phyloP scores from a whole-genome alignment of 768 basidiomycete species.

The Cystofilobasidium macerans region DNA sequence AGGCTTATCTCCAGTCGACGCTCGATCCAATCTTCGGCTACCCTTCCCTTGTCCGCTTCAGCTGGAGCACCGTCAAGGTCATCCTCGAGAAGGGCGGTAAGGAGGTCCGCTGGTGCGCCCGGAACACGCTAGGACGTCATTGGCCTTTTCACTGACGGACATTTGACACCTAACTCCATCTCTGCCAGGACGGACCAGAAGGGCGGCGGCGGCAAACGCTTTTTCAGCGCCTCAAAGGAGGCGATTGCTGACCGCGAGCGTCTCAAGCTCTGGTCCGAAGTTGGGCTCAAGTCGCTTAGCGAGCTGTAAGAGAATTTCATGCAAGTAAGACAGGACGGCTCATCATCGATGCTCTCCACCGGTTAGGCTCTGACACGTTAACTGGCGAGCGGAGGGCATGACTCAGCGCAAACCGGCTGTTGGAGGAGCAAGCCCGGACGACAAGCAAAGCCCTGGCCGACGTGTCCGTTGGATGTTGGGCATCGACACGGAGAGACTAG shows the following conservation, averaged over 20 bases:
- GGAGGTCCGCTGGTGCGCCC: conserved; percentile 61
- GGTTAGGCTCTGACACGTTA: too few species aligned
- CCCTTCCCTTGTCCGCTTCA: conserved; percentile 80
- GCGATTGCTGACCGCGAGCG: conserved; percentile 56
- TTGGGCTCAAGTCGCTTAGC: conserved; percentile 59
- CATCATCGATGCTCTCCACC: too few species aligned
- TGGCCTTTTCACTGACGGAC: conserved; percentile 13
- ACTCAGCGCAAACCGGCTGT: too few species aligned
- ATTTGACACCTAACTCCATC: not conserved
- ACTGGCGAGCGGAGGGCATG: too few species aligned
- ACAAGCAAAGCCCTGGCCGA: too few species aligned
- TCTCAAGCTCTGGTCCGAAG: conserved; percentile 58
- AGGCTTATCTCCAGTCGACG: conserved; percentile 65
- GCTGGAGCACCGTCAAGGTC: conserved; percentile 87
- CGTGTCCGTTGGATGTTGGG: too few species aligned
- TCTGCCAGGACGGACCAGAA: conserved; percentile 69
- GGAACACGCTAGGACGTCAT: not conserved
- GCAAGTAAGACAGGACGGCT: too few species aligned
- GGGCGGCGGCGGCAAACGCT: conserved; percentile 61
- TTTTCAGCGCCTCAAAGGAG: conserved; percentile 46
- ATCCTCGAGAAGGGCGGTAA: conserved; percentile 70
- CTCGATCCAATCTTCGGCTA: conserved; percentile 85
- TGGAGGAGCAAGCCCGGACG: too few species aligned
- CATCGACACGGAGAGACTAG: too few species aligned
- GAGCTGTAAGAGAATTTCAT: conserved; percentile 46